Evolutionary conservation across 2,329 filamentous ascomycete genomes (phyloP), one percentile per base, ranked within the genome.

Genomic region (Colletotrichum coccodes): DNA sequence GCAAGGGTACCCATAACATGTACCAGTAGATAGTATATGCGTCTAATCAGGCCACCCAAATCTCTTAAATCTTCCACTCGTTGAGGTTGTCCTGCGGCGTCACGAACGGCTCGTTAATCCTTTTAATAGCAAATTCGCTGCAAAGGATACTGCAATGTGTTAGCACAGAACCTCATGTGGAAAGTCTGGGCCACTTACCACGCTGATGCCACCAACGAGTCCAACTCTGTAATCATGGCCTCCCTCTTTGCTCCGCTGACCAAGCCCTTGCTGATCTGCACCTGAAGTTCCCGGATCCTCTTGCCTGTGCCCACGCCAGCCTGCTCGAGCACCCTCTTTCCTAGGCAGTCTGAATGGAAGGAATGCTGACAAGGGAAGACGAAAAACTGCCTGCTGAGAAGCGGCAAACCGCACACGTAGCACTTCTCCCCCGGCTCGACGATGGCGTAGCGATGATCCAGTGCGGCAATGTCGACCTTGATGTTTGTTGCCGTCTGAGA

Each of bases 321-420:
- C 72, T 94, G 91, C 78, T 95, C 93, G 60, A 98, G 86, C 1
- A 98, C 94, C 76, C 92, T 92, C 75, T 90, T 91, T 0, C 94
- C 95, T 56, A 99, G 82, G 78, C 96, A 99, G 78, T 99, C 96
- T 47, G 93, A 95, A 79, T 99, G 96, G 76, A 99, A 99, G 4
- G 95, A 93, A 80, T 99, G 96, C 83, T 99, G 96, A 79, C 96
- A 99, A 0, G 96, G 96, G 73, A 99, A 99, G 21, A 99, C 96
- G 74, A 98, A 99, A 81, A 99, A 99, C 75, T 98, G 95, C 61
- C 95, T 84, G 76, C 93, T 95, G 18, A 99, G 86, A 61, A 99
- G 82, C 11, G 96, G 96, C 64, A 98, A 81, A 0, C 91, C 89
- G 76, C 96, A 99, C 2, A 92, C 89, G 82, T 95, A 97, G 80